phyloP scores from a whole-genome alignment of 352 stramenopile genomes.

The Phytophthora parvispora region DNA sequence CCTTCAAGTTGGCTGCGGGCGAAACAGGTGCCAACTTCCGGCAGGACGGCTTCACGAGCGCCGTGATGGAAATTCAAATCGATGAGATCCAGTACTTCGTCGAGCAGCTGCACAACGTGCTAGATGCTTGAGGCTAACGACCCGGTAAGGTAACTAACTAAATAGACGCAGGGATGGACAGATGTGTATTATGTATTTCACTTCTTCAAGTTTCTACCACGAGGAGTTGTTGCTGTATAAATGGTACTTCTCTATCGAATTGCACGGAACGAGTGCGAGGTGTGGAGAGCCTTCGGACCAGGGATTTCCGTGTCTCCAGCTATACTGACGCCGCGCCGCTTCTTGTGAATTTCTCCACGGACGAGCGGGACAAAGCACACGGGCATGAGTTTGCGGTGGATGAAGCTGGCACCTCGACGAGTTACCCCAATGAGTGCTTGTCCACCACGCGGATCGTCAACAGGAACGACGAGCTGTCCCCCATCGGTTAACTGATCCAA shows the following conservation, averaged over 20 bases:
- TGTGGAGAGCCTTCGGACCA: constrained; percentile 9
- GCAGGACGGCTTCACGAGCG: constrained; percentile 97
- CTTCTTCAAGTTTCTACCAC: not conserved
- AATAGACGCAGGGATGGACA: constrained; percentile 24
- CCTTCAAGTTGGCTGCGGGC: constrained; percentile 95
- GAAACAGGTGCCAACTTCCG: constrained; percentile 94
- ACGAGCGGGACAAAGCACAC: constrained; percentile 84
- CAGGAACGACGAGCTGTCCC: constrained; percentile 93
- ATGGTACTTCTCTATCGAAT: constrained; percentile 24
- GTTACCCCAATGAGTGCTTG: constrained; percentile 81
- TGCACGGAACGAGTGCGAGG: constrained; percentile 20
- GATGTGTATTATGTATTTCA: not conserved
- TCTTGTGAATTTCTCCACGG: constrained; percentile 33
- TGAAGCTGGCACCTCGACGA: constrained; percentile 56
- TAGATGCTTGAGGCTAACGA: constrained; percentile 75
- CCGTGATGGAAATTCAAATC: constrained; percentile 96
- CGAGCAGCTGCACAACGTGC: constrained; percentile 95
- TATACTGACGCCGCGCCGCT: constrained; percentile 11
- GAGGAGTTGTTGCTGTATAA: not conserved
- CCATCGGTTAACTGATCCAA: constrained; percentile 91
- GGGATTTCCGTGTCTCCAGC: constrained; percentile 9
- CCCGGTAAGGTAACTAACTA: constrained; percentile 16
- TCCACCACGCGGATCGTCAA: constrained; percentile 80
- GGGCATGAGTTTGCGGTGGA: constrained; percentile 62
- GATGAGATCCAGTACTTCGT: constrained; percentile 97